Base-by-base conservation (phyloP, 2,329 filamentous ascomycete genomes). In the Venturia asperata region DNA sequence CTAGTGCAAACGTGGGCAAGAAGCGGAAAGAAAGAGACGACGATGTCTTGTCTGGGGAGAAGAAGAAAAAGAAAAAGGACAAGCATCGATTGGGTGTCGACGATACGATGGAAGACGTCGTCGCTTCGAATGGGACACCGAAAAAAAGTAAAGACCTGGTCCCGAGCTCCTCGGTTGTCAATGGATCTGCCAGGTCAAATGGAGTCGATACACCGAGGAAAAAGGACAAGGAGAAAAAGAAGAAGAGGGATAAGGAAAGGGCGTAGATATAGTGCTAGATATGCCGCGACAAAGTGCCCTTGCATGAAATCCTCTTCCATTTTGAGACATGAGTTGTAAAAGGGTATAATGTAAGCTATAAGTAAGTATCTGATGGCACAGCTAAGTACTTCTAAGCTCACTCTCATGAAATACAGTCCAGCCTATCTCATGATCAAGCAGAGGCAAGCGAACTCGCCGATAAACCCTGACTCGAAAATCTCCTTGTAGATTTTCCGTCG, bases 211-310 rank as follows among this genome's bases (percentile, higher is more conserved):
- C 30, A 37, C 30, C 34, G n/a, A 47, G 39, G 5, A 63, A 39
- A 19, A 63, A 63, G 43, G 39, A 63, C 24, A 52, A 63, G 43
- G 45, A 52, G 62, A 62, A 62, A 43, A 47, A 62, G 60, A 62
- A 27, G 60, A 62, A 43, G 37, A 43, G 60, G 13, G 39, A 42
- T 17, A 62, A 62, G 15, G 52, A 37, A n/a, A 19, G 30, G 30
- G 27, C 52, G 5, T 37, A 58, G 52, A 34, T 34, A 34, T 34
- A 34, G 30, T 6, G 30, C 30, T 34, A 3, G 30, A 34, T n/a
- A 34, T 6, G 6, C 30, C 3, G 30, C 3, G 30, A 34, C 30
- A 34, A 34, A 34, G 30, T 34, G 30, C 3, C 30, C 30, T 34
- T 3, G 6, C 30, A 34, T n/a, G n/a, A n/a, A n/a, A n/a, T n/a